These are phyloP conservation scores for Blumeria hordei DNA, from an alignment of 2,329 filamentous ascomycete species.

Conservation along the genomic window DNA sequence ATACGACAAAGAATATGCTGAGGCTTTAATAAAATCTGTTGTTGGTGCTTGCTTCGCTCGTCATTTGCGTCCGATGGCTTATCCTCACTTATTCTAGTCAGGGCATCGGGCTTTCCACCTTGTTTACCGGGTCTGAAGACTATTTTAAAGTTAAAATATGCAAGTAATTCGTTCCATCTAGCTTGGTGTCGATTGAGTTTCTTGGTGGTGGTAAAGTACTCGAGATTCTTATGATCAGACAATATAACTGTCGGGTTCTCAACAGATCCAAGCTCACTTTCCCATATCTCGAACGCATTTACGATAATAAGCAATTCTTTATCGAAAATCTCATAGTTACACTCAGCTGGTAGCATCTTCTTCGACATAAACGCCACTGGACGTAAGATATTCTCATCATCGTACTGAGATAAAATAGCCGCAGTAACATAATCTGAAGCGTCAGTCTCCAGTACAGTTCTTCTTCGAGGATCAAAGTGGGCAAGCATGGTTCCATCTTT, in stretches of 20 bases:
- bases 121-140: neutral
- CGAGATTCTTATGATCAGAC: neutral
- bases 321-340: neutral
- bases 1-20: neutral
- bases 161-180: neutral
- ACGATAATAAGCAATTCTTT: neutral
- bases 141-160: neutral
- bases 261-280: neutral
- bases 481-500: neutral
- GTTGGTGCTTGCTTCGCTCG: neutral
- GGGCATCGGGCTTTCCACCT: neutral
- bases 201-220: neutral
- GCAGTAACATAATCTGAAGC: neutral
- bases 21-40: neutral
- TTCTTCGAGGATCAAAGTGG: neutral
- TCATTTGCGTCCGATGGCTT: neutral
- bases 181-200: neutral
- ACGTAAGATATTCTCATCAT: neutral
- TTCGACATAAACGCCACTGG: neutral
- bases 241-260: neutral
- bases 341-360: neutral
- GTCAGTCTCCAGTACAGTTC: neutral
- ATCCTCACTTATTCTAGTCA: neutral
- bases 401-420: neutral
- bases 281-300: neutral